These are phyloP conservation scores for Scheffersomyces illinoinensis DNA, from an alignment of 1,139 yeast genomes.

Conservation along the genomic window DNA sequence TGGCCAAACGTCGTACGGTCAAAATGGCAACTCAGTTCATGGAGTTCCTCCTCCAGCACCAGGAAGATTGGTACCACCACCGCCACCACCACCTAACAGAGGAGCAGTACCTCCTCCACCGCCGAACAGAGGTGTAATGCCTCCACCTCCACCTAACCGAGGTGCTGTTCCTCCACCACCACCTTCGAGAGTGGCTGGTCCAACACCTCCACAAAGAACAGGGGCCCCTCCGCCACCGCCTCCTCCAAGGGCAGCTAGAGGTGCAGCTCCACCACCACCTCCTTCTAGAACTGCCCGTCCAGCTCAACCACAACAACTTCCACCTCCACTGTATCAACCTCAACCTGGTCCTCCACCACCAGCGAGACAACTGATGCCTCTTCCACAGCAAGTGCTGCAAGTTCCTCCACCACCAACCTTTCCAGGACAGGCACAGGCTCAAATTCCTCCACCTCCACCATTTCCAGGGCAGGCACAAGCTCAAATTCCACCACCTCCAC, in stretches of 20 bases:
- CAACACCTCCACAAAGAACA: conserved; percentile 12
- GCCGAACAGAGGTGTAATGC: conserved; percentile 10
- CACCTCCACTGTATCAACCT: conserved; percentile 1
- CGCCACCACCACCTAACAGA: conserved; percentile 3
- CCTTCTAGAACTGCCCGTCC: conserved; percentile 28
- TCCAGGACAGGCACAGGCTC: conserved; percentile 1
- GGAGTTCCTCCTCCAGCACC: conserved; percentile 16
- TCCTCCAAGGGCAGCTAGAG: conserved; percentile 22
- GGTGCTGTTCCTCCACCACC: conserved; percentile 28
- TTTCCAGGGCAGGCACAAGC: conserved; percentile 21
- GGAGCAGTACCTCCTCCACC: conserved; percentile 6
- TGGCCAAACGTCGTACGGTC: conserved; percentile 10
- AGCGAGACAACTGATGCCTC: conserved; percentile 14
- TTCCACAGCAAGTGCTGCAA: conserved; percentile 20
- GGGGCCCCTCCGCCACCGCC: conserved; percentile 23
- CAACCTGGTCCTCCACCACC: conserved; percentile 7
- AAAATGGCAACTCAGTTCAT: not conserved
- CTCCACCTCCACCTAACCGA: conserved; percentile 16
- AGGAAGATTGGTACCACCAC: conserved; percentile 10
- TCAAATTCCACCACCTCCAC: conserved; percentile 11
- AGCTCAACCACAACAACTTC: conserved; percentile 30
- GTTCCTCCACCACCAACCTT: conserved; percentile 12
- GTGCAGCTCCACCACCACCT: conserved; percentile 24
- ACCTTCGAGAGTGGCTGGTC: conserved; percentile 24
- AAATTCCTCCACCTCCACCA: conserved; percentile 1